Base-by-base conservation (phyloP, 768 basidiomycete genomes). In the Lactarius hatsudake region DNA sequence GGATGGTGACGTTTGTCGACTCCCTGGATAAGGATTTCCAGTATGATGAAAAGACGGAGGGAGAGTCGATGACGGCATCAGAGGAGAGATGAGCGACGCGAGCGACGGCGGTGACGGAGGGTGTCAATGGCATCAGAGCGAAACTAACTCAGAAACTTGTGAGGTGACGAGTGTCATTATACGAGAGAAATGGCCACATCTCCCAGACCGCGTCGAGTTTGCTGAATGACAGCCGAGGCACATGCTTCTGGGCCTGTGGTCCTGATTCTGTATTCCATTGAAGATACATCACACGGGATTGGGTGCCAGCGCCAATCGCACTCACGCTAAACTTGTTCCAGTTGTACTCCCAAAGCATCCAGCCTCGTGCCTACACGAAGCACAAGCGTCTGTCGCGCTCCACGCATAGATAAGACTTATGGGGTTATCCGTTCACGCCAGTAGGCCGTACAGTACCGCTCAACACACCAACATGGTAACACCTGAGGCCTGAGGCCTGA, bases 21-120 rank as follows among this genome's bases (percentile, higher is more conserved):
- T 30, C 51, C 51, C 2, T 7, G 5, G 71, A 70, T 81, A 84
- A 51, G 75, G 75, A 57, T 77, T 69, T 26, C 79, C 71, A 74
- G 85, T 87, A 51, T 73, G 67, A 0, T 84, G 87, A 38, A 71
- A 71, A 5, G 71, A 74, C 15, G 81, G 79, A 40, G 76, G 72
- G 7, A 79, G 74, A 81, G 70, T 90, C 82, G 53, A 93, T 77
- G 18, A 92, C 71, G 56, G 84, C 77, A 71, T 90, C 89, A 9
- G 91, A 90, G 34, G 87, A 81, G 36, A 90, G 77, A 75, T 83
- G 87, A n/a, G 87, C 89, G 67, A 93, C 82, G 40, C 90, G 87
- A 48, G 88, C 84, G 63, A 90, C 87, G 6, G 82, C 72, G 15
- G 73, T 63, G 56, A 78, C 70, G 1, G 80, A 69, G 32, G 73